These are phyloP conservation scores for Graphiopsis chlorocephala DNA, from an alignment of 2,329 filamentous ascomycete species.

Conservation along the genomic window DNA sequence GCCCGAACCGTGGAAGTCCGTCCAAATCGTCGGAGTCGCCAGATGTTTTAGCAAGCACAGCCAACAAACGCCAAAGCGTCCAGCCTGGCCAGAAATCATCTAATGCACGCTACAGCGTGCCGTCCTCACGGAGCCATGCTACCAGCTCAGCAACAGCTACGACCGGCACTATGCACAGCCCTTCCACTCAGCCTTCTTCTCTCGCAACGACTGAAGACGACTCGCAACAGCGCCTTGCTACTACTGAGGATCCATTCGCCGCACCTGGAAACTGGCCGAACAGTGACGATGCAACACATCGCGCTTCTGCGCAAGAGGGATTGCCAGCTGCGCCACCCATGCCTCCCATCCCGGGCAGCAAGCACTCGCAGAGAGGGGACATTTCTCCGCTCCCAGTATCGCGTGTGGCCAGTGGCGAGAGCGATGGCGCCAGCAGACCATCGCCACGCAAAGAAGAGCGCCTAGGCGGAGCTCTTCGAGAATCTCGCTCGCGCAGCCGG, in stretches of 20 bases:
- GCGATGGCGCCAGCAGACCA: constrained; percentile 2
- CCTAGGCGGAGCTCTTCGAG: constrained; percentile 20
- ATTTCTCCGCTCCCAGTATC: not conserved
- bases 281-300: constrained; percentile 22
- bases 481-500: constrained; percentile 35
- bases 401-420: constrained; percentile 2
- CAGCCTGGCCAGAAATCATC: constrained; percentile 17
- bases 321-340: constrained; percentile 24
- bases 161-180: constrained; percentile 26
- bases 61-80: constrained; percentile 23
- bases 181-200: constrained; percentile 36
- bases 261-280: constrained; percentile 24
- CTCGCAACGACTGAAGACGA: constrained; percentile 31
- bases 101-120: constrained; percentile 26
- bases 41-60: constrained; percentile 9
- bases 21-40: constrained; percentile 22
- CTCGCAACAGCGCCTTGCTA: constrained; percentile 9
- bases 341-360: constrained; percentile 4
- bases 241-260: constrained; percentile 24
- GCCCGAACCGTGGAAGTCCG: constrained; percentile 25
- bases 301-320: constrained; percentile 23
- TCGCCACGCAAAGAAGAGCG: constrained; percentile 13
- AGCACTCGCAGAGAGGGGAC: constrained; percentile 5
- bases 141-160: constrained; percentile 33
- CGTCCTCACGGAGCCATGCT: constrained; percentile 34